Evolutionary conservation across 148 eudicot genomes (phyloP).

Genomic region (Rhododendron simsii): DNA sequence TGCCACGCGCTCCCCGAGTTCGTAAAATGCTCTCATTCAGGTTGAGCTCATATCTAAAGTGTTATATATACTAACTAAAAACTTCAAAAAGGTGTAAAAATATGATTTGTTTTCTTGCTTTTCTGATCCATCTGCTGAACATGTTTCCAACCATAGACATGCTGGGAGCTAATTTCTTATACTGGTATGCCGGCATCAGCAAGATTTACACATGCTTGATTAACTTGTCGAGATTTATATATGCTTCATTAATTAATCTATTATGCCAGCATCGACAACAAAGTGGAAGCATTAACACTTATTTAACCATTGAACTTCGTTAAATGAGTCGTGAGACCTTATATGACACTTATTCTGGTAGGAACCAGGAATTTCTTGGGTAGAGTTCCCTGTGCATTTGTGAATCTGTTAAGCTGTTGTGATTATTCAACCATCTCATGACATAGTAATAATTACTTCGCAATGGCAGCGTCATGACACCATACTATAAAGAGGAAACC

Average conservation of each 20-base stretch:
- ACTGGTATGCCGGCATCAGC: not conserved
- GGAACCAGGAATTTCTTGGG: not conserved
- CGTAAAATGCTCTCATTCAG: slow-evolving; percentile 54
- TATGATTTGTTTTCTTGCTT: not conserved
- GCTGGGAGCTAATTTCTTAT: not conserved
- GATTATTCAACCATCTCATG: slow-evolving; percentile 1
- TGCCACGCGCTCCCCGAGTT: slow-evolving; percentile 51
- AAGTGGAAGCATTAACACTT: not conserved
- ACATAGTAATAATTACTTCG: slow-evolving; percentile 10
- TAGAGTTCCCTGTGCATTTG: not conserved
- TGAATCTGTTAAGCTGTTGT: slow-evolving; percentile 1
- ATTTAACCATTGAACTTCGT: not conserved
- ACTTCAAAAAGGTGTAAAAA: not conserved
- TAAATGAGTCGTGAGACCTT: not conserved
- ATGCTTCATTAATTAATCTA: not conserved
- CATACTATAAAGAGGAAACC: slow-evolving; percentile 40
- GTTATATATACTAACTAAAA: not conserved
- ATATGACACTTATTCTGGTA: not conserved
- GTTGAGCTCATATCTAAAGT: slow-evolving; percentile 11
- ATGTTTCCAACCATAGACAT: not conserved
- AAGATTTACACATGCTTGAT: not conserved
- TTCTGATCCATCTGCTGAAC: not conserved
- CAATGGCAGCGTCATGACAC: slow-evolving; percentile 39
- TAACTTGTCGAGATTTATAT: not conserved
- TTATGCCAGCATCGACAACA: not conserved